These are phyloP conservation scores for Pisolithus orientalis DNA, from an alignment of 768 basidiomycete genomes.

Conservation along the genomic window DNA sequence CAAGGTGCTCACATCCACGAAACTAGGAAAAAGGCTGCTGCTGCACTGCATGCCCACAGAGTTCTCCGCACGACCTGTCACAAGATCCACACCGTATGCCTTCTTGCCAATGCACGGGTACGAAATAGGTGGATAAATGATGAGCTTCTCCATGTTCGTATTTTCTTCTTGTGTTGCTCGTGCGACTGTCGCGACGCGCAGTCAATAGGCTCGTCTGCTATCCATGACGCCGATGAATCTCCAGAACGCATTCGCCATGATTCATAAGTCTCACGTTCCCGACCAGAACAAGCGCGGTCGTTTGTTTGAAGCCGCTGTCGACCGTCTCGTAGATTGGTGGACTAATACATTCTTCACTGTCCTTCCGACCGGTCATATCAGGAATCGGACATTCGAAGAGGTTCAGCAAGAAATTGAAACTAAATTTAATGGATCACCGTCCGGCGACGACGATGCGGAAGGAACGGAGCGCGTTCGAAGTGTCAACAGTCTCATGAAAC, in stretches of 20 bases:
- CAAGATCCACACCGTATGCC: slow-evolving; percentile 81
- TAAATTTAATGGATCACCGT: slow-evolving; percentile 25
- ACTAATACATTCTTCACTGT: slow-evolving; percentile 61
- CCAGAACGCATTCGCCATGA: slow-evolving; percentile 75
- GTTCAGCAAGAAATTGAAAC: slow-evolving; percentile 39
- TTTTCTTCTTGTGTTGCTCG: background rate
- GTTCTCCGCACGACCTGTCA: slow-evolving; percentile 73
- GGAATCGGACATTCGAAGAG: slow-evolving; percentile 72
- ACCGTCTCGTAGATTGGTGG: slow-evolving; percentile 84
- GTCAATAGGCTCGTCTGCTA: slow-evolving; percentile 72
- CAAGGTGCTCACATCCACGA: slow-evolving; percentile 13
- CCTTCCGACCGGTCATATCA: slow-evolving; percentile 57
- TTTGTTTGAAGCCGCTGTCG: slow-evolving; percentile 79
- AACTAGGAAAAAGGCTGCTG: slow-evolving; percentile 38
- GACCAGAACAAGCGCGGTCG: slow-evolving; percentile 78
- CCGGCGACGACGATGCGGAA: slow-evolving; percentile 34
- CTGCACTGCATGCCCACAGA: slow-evolving; percentile 58
- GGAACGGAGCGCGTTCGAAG: slow-evolving; percentile 68
- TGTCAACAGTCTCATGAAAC: slow-evolving; percentile 89
- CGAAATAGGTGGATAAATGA: slow-evolving; percentile 88
- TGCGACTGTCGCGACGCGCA: slow-evolving; percentile 2
- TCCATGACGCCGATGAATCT: slow-evolving; percentile 78
- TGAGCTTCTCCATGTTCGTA: slow-evolving; percentile 68
- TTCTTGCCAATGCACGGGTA: slow-evolving; percentile 65
- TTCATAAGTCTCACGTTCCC: slow-evolving; percentile 75